These are phyloP conservation scores for Fusarium sp. DNA, from an alignment of 2,329 filamentous ascomycete species.

Conservation along the genomic window DNA sequence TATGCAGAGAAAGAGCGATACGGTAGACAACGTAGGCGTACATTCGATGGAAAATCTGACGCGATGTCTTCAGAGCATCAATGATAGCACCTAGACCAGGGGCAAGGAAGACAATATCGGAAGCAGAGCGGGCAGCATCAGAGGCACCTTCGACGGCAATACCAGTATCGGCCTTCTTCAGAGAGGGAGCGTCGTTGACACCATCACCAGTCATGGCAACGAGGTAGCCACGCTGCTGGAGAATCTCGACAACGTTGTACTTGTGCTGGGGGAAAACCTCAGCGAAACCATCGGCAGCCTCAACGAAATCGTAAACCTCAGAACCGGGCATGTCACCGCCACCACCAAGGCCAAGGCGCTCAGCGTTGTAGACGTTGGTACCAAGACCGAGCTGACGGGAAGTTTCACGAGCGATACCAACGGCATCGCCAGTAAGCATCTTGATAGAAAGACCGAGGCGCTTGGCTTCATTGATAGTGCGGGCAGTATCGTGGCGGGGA, in stretches of 20 bases:
- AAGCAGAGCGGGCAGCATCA: conserved; percentile 88
- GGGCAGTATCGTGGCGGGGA: conserved; percentile 87
- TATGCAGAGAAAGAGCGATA: conserved; percentile 89
- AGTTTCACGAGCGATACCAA: conserved; percentile 91
- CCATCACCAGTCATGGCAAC: conserved; percentile 97
- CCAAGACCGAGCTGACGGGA: conserved; percentile 90
- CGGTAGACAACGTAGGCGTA: conserved; percentile 96
- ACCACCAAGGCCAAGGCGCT: conserved; percentile 88
- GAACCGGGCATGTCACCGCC: conserved; percentile 93
- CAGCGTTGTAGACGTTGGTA: conserved; percentile 93
- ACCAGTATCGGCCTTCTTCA: conserved; percentile 96
- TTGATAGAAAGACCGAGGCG: conserved; percentile 88
- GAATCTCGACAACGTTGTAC: conserved; percentile 77
- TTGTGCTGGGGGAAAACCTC: conserved; percentile 97
- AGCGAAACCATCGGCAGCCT: conserved; percentile 93
- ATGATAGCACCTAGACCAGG: conserved; percentile 93
- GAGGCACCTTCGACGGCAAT: conserved; percentile 94
- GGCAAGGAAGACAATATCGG: conserved; percentile 93
- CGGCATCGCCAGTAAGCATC: conserved; percentile 95
- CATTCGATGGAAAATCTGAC: conserved; percentile 97
- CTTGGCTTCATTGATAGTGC: conserved; percentile 91
- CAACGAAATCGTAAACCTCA: conserved; percentile 94
- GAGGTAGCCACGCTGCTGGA: conserved; percentile 91
- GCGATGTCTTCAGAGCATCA: conserved; percentile 89
- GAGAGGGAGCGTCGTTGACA: conserved; percentile 91